phyloP scores from a whole-genome alignment of 2,329 filamentous ascomycete species.

The Rhytidhysteron rufulum region DNA sequence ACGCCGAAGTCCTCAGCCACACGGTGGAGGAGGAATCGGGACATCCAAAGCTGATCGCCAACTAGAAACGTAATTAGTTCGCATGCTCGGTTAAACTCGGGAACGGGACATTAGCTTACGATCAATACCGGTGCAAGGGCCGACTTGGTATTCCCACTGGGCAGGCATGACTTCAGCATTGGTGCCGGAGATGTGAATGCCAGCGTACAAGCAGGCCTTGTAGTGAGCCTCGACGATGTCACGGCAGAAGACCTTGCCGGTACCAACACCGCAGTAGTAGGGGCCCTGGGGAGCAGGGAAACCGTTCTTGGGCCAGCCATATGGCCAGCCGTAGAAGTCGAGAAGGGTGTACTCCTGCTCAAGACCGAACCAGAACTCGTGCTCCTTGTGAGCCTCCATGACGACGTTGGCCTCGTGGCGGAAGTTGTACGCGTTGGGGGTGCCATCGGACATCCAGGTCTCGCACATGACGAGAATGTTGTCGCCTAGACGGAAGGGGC shows the following conservation, averaged over 20 bases:
- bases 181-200: slow-evolving; percentile 92
- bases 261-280: slow-evolving; percentile 97
- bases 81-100: slow-evolving; percentile 3
- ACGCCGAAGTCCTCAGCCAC: slow-evolving; percentile 95
- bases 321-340: slow-evolving; percentile 80
- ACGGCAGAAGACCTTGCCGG: slow-evolving; percentile 95
- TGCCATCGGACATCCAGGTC: slow-evolving; percentile 91
- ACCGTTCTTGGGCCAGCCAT: slow-evolving; percentile 83
- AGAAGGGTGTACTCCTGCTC: slow-evolving; percentile 98
- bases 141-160: slow-evolving; percentile 98
- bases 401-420: slow-evolving; percentile 86
- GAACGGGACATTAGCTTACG: slow-evolving; percentile 50
- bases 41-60: slow-evolving; percentile 96
- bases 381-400: slow-evolving; percentile 79
- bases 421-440: slow-evolving; percentile 98
- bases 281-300: slow-evolving; percentile 91
- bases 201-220: slow-evolving; percentile 84
- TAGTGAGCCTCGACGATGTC: slow-evolving; percentile 96
- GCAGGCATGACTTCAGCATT: slow-evolving; percentile 99
- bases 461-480: slow-evolving; percentile 94
- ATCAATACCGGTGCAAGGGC: slow-evolving; percentile 80
- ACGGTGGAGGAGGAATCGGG: slow-evolving; percentile 82
- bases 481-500: slow-evolving; percentile 83
- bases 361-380: slow-evolving; percentile 94
- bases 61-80: slow-evolving; percentile 48